These are phyloP conservation scores for Hyaloscypha hepaticicola DNA, from an alignment of 495 filamentous ascomycete genomes.

Conservation along the genomic window DNA sequence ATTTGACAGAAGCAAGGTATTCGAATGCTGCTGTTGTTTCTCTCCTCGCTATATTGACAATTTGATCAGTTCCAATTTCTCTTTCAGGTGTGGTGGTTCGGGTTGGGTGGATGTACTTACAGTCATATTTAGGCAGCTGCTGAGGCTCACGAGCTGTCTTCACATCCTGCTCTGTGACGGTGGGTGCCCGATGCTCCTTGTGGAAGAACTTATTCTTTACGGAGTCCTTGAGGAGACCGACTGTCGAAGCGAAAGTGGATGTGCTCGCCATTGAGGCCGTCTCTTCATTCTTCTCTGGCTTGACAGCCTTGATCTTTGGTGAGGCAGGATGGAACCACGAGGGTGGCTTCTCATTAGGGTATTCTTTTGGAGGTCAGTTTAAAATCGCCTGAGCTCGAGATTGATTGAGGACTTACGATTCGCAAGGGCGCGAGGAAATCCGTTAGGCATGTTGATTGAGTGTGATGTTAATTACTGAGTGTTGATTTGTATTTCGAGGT, in stretches of 20 bases:
- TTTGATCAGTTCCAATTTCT: background rate
- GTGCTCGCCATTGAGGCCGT: conserved; percentile 34
- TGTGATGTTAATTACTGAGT: background rate
- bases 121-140: conserved; percentile 13
- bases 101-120: background rate
- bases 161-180: conserved; percentile 5
- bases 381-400: background rate
- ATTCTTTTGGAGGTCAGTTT: conserved; percentile 16
- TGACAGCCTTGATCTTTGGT: conserved; percentile 20
- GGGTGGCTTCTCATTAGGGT: conserved; percentile 23
- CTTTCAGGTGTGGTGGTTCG: background rate
- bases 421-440: conserved; percentile 16
- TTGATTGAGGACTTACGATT: conserved; percentile 12
- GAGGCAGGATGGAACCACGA: conserved; percentile 22
- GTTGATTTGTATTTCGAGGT: background rate
- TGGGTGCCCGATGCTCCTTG: conserved; percentile 7
- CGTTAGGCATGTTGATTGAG: conserved; percentile 21
- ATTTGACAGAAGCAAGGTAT: background rate
- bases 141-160: conserved; percentile 17
- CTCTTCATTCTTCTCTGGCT: conserved; percentile 24
- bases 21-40: background rate
- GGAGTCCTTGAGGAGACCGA: conserved; percentile 32
- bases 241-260: conserved; percentile 34
- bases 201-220: conserved; percentile 20
- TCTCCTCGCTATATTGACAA: background rate